These are phyloP conservation scores for Ogataea paraovalis DNA, from an alignment of 805 yeast species.

Conservation along the genomic window DNA sequence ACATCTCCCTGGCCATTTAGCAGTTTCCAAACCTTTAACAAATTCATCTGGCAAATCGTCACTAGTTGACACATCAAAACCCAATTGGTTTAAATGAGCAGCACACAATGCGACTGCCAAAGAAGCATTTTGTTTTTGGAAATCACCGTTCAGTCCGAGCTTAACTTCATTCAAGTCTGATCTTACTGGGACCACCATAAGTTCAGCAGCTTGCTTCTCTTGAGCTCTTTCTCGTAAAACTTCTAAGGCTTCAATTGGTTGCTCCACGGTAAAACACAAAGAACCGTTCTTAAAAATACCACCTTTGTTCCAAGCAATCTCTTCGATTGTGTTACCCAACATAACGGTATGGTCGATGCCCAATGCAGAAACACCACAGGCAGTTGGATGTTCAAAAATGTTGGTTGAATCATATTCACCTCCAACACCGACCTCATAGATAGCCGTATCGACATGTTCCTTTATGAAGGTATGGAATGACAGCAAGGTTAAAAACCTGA, in stretches of 20 bases:
- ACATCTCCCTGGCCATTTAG: slow-evolving; percentile 96
- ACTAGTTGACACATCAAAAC: slow-evolving; percentile 32
- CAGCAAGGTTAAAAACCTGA: slow-evolving; percentile 81
- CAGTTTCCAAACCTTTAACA: slow-evolving; percentile 54
- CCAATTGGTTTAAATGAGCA: slow-evolving; percentile 52
- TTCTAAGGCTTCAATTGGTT: slow-evolving; percentile 48
- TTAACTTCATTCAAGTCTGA: slow-evolving; percentile 37
- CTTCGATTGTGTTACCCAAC: slow-evolving; percentile 81
- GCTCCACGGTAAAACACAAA: slow-evolving; percentile 63
- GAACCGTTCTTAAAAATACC: slow-evolving; percentile 78
- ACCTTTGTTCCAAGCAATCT: slow-evolving; percentile 94
- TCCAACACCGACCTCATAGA: slow-evolving; percentile 97
- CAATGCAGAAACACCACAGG: slow-evolving; percentile 77
- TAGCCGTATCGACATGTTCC: slow-evolving; percentile 90
- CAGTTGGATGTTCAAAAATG: slow-evolving; percentile 72
- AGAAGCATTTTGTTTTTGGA: slow-evolving; percentile 84
- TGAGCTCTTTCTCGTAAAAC: slow-evolving; percentile 62
- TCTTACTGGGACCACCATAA: slow-evolving; percentile 50
- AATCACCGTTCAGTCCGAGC: slow-evolving; percentile 78
- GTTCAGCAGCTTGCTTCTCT: slow-evolving; percentile 50
- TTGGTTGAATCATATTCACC: slow-evolving; percentile 98
- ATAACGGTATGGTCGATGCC: slow-evolving; percentile 91
- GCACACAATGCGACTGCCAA: slow-evolving; percentile 72
- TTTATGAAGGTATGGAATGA: slow-evolving; percentile 87
- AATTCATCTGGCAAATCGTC: slow-evolving; percentile 46